These are phyloP conservation scores for Dimocarpus longan DNA, from an alignment of 345 rosid genomes.

Conservation along the genomic window DNA sequence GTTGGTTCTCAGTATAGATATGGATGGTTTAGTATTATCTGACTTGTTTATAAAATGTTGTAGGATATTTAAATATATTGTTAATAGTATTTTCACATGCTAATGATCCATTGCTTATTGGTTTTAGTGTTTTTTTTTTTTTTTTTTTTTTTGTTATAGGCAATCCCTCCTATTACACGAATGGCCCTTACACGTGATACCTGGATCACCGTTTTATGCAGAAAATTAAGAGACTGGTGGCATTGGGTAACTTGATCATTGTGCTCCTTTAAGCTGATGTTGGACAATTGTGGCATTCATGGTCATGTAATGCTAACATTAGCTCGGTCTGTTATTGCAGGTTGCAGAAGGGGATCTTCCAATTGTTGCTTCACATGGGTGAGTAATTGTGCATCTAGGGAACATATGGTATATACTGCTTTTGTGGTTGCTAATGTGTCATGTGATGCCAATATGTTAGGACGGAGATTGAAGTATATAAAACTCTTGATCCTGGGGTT, in stretches of 20 bases:
- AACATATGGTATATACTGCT: constrained; percentile 5
- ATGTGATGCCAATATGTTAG: constrained; percentile 40
- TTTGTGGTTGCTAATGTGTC: constrained; percentile 31
- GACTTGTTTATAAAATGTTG: not conserved
- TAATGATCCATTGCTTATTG: constrained; percentile 9
- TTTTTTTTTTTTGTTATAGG: constrained; percentile 46
- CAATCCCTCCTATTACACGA: constrained; percentile 88
- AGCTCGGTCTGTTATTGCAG: constrained; percentile 45
- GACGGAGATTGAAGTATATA: constrained; percentile 80
- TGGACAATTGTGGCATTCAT: constrained; percentile 22
- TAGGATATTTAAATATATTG: not conserved
- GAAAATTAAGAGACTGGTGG: constrained; percentile 99
- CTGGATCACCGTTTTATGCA: constrained; percentile 96
- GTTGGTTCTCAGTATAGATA: not conserved
- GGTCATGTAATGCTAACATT: constrained; percentile 29
- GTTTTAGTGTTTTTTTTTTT: constrained; percentile 14
- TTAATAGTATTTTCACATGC: not conserved
- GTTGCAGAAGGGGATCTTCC: constrained; percentile 99
- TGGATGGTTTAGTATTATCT: not conserved
- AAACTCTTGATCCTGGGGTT: constrained; percentile 85
- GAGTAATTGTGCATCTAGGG: constrained; percentile 40
- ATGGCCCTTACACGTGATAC: constrained; percentile 98
- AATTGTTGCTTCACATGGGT: constrained; percentile 96
- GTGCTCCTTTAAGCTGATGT: constrained; percentile 24
- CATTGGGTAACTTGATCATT: constrained; percentile 77